Evolutionary conservation across 2,329 filamentous ascomycete species (phyloP), one percentile per base, ranked within the genome.

Genomic region (Tolypocladium nubicola): DNA sequence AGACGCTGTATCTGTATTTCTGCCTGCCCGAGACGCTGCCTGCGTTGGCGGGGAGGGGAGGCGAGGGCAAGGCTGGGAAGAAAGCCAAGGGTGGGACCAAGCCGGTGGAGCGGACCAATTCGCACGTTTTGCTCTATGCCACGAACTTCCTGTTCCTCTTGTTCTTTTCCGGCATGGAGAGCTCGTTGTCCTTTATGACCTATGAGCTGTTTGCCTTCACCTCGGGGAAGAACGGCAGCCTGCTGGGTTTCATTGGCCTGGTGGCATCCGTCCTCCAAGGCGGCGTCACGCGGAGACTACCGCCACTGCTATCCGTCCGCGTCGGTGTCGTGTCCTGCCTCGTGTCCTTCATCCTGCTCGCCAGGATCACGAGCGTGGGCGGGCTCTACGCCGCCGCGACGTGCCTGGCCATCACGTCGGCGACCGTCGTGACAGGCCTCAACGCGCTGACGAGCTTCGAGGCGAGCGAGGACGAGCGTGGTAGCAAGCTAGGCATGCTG

Each of bases 141-240:
- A 86, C 90, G 0, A 94, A 99, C 72, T 88, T 97, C 67, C 75
- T 87, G 52, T 99, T 99, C 72, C 85, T 99, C 59, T 84, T 99
- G 14, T 96, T 96, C 74, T 99, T 99, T 75, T 96, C 90, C 2
- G 94, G 94, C 60, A 93, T 99, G 88, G 94, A 99, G 70, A 97
- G 96, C 72, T 96, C 91, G 1, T 81, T 99, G 3, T 92, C 94
- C 0, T 99, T 99, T 71, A 92, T 99, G 84, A 97, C 93, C 0
- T 96, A 94, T 66, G 93, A 96, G 56, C 82, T 99, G 50, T 97
- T 97, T 71, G 82, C 82, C 10, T 95, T 94, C 69, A 83, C 80
- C 13, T 87, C 91, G 1, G 82, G 85, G 49, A 82, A 90, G 55
- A 96, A 95, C 62, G 94, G 94, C 19, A 84, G 86, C 13, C 79